Evolutionary conservation across 306 rosid species (phyloP).

Genomic region (Sechiopsis laciniata): DNA sequence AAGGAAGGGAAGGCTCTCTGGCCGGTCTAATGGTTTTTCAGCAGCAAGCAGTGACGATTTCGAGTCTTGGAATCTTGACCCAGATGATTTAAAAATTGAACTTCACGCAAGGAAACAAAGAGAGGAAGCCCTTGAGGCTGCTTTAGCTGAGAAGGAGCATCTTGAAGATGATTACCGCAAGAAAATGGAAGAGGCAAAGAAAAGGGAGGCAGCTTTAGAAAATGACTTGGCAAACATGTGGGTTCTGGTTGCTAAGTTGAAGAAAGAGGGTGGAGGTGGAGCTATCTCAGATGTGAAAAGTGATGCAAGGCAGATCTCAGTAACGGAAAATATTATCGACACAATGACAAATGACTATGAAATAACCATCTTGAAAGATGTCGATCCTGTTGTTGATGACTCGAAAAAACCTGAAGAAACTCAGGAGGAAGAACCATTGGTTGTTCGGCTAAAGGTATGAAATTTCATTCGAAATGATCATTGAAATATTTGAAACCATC

Average conservation of each 20-base stretch:
- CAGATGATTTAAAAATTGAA: conserved; percentile 76
- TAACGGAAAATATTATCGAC: conserved; percentile 35
- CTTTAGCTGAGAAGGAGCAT: conserved; percentile 82
- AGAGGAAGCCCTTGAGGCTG: conserved; percentile 86
- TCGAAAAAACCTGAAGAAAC: conserved; percentile 47
- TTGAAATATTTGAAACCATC: neutral
- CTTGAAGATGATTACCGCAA: conserved; percentile 73
- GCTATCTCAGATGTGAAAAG: conserved; percentile 48
- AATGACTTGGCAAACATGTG: conserved; percentile 99
- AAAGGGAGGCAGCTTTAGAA: conserved; percentile 89
- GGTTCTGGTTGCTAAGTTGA: conserved; percentile 97
- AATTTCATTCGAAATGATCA: neutral
- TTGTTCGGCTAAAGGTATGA: conserved; percentile 84
- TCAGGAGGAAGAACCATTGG: conserved; percentile 68
- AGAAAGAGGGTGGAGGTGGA: conserved; percentile 79
- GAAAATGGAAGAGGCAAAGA: conserved; percentile 83
- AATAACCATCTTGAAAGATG: conserved; percentile 35
- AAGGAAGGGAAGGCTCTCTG: conserved; percentile 71
- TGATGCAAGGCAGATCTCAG: conserved; percentile 47
- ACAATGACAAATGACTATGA: conserved; percentile 35
- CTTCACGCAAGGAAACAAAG: conserved; percentile 91
- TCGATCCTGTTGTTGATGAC: conserved; percentile 36
- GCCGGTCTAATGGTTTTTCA: conserved; percentile 54
- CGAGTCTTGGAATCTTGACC: conserved; percentile 77
- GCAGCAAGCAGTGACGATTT: conserved; percentile 53